phyloP scores from a whole-genome alignment of 352 stramenopile species.

The Globisporangium perplexum region DNA sequence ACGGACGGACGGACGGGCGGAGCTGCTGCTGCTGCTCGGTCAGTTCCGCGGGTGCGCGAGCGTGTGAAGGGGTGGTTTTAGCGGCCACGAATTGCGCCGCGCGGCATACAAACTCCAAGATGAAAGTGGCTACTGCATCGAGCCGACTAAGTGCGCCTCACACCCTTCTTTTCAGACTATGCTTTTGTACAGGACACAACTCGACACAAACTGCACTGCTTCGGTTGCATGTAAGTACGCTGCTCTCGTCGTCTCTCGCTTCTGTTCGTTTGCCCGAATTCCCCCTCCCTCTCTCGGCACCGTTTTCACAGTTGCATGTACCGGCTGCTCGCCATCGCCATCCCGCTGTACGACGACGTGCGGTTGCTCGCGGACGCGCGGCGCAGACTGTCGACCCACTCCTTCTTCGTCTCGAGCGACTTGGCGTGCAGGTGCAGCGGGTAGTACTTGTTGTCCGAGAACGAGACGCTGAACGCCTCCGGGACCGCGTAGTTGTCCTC shows the following conservation, averaged over 20 bases:
- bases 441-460: slow-evolving; percentile 76
- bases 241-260: background rate
- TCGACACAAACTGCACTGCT: background rate
- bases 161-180: background rate
- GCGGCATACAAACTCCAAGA: slow-evolving; percentile 14
- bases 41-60: slow-evolving; percentile 11
- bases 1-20: too few species aligned
- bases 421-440: slow-evolving; percentile 79
- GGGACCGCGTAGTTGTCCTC: slow-evolving; percentile 75
- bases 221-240: background rate
- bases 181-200: background rate
- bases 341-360: slow-evolving; percentile 11
- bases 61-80: slow-evolving; percentile 9
- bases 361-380: slow-evolving; percentile 31
- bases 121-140: background rate
- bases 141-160: slow-evolving; percentile 7
- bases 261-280: background rate
- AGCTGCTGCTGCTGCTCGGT: too few species aligned
- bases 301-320: slow-evolving; percentile 30
- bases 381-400: slow-evolving; percentile 77
- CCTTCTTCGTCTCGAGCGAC: slow-evolving; percentile 65
- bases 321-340: slow-evolving; percentile 15
- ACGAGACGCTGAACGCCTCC: slow-evolving; percentile 79
- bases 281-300: too few species aligned
- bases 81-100: slow-evolving; percentile 12